These are phyloP conservation scores for Tricholoma furcatifolium DNA, from an alignment of 768 basidiomycete species.

Conservation along the genomic window DNA sequence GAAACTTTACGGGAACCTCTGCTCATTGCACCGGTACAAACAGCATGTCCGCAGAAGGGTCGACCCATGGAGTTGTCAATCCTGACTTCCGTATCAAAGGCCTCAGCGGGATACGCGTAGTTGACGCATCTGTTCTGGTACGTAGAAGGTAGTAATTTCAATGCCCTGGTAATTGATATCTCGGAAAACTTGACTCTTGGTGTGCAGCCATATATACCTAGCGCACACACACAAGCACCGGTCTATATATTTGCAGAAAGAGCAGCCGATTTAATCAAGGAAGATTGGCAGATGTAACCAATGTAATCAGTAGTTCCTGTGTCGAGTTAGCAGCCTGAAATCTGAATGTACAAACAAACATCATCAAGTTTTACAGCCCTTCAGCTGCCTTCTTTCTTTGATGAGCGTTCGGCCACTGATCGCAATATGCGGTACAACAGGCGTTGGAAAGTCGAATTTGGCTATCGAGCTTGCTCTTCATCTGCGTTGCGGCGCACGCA, in stretches of 20 bases:
- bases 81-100: conserved; percentile 17
- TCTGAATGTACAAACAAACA: neutral
- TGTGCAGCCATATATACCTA: conserved; percentile 14
- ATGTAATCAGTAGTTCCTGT: conserved; percentile 1
- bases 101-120: conserved; percentile 14
- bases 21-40: conserved; percentile 13
- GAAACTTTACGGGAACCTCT: conserved; percentile 6
- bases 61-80: conserved; percentile 17
- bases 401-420: conserved; percentile 65
- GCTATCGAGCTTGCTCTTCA: conserved; percentile 83
- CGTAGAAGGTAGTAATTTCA: neutral
- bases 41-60: conserved; percentile 10
- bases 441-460: conserved; percentile 93
- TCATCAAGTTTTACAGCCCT: neutral
- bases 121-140: conserved; percentile 20
- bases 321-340: no score
- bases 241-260: conserved; percentile 18
- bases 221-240: conserved; percentile 14
- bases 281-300: neutral
- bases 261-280: conserved; percentile 17
- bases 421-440: conserved; percentile 89
- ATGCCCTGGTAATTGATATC: neutral
- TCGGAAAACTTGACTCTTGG: neutral
- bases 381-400: neutral
- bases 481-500: conserved; percentile 34